phyloP scores from a whole-genome alignment of 106 monocot species.

The Iris macrosiphon region DNA sequence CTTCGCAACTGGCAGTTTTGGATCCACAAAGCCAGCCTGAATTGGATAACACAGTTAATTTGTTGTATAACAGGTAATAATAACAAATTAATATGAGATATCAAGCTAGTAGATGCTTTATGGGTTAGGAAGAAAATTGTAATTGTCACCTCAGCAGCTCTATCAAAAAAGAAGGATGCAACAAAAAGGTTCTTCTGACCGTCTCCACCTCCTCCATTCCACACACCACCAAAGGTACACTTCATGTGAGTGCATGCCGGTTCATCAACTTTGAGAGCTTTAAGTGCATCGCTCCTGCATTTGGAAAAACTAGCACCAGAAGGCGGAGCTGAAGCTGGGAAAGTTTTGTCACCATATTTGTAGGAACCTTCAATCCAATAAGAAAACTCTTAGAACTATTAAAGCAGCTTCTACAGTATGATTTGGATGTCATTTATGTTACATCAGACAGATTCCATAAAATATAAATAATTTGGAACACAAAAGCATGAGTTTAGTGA shows the following conservation, averaged over 20 bases:
- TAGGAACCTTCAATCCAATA: conserved; percentile 38
- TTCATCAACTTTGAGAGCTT: conserved; percentile 69
- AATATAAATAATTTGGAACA: too few relatives aligned
- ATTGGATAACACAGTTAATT: neutral
- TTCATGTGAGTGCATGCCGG: conserved; percentile 81
- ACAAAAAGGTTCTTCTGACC: conserved; percentile 87
- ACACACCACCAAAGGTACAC: conserved; percentile 90
- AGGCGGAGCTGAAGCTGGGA: conserved; percentile 43
- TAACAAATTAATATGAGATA: neutral
- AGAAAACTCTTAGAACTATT: too few relatives aligned
- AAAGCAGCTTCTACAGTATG: too few relatives aligned
- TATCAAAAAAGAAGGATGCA: conserved; percentile 95
- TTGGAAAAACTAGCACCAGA: conserved; percentile 52
- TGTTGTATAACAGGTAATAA: neutral
- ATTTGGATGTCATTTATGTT: too few relatives aligned
- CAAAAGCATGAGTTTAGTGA: too few relatives aligned
- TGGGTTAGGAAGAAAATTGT: too few relatives aligned
- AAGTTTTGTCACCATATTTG: conserved; percentile 58
- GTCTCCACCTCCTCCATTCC: conserved; percentile 96
- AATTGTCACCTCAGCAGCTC: conserved; percentile 83
- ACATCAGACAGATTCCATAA: too few relatives aligned
- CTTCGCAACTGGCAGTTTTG: conserved; percentile 28
- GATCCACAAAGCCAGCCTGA: conserved; percentile 46
- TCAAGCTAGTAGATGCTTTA: neutral
- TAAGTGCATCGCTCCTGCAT: conserved; percentile 63